Percentiles rank a stretch among this genome's conserved stretches.
phyloP scores from a whole-genome alignment of 148 eudicot species.

The Fagopyrum esculentum region DNA sequence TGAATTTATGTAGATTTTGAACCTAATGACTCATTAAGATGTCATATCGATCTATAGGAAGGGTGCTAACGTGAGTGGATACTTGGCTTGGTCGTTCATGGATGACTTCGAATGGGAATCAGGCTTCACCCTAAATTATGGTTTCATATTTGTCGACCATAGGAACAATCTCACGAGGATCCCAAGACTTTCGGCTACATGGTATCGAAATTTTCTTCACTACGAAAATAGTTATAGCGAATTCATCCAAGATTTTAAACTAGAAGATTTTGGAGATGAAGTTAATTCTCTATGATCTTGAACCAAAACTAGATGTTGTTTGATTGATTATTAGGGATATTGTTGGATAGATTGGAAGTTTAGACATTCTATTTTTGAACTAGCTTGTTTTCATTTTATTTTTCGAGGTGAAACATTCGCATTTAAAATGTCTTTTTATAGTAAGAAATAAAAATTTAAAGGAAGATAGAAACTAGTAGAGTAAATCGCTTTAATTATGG shows the following conservation, averaged over 20 bases:
- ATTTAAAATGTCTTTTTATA: too few species aligned
- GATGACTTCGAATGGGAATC: constrained; percentile 8
- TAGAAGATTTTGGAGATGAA: neutral
- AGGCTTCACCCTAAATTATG: neutral
- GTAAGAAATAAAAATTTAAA: too few species aligned
- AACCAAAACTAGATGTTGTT: too few species aligned
- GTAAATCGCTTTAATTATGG: too few species aligned
- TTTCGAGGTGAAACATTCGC: too few species aligned
- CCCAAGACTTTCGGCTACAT: neutral
- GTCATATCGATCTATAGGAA: neutral
- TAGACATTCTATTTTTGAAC: too few species aligned
- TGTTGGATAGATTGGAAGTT: too few species aligned
- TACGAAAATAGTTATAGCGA: neutral
- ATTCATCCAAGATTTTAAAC: neutral
- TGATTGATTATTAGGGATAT: too few species aligned
- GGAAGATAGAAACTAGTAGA: too few species aligned
- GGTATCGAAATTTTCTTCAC: neutral
- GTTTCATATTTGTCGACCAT: neutral
- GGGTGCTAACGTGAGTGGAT: constrained; percentile 7
- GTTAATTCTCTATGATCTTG: neutral
- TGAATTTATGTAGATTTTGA: too few species aligned
- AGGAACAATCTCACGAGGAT: neutral
- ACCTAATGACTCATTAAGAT: neutral
- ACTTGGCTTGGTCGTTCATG: constrained; percentile 7
- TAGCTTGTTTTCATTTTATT: too few species aligned